phyloP scores from a whole-genome alignment of 1,139 yeast genomes.

The Taphrina deformans region DNA sequence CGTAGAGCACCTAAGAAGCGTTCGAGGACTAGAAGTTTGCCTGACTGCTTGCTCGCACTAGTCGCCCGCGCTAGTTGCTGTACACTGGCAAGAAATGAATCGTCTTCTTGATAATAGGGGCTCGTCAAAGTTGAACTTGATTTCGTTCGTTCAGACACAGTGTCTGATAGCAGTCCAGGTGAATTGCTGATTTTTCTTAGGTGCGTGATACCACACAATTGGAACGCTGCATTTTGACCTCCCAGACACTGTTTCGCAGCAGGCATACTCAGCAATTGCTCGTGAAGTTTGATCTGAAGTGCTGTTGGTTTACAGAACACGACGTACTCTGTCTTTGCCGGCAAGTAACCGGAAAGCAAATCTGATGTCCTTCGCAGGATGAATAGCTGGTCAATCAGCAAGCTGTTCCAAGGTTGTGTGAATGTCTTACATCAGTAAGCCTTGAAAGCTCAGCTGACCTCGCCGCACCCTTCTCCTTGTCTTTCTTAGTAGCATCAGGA shows the following conservation, averaged over 20 bases:
- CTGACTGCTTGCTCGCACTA: slow-evolving; percentile 38
- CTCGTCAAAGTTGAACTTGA: neutral
- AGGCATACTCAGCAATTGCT: slow-evolving; percentile 52
- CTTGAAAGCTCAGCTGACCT: slow-evolving; percentile 54
- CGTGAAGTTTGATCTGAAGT: slow-evolving; percentile 60
- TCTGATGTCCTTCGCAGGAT: slow-evolving; percentile 73
- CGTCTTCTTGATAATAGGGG: slow-evolving; percentile 1
- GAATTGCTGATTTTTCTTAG: slow-evolving; percentile 84
- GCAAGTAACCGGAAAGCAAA: slow-evolving; percentile 65
- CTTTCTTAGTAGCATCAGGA: slow-evolving; percentile 59
- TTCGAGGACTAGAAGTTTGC: slow-evolving; percentile 47
- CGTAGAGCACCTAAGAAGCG: slow-evolving; percentile 43
- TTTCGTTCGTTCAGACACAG: slow-evolving; percentile 35
- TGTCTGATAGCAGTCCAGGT: slow-evolving; percentile 61
- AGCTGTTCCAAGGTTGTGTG: neutral
- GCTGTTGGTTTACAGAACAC: slow-evolving; percentile 74
- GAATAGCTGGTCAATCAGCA: slow-evolving; percentile 63
- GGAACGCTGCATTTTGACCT: slow-evolving; percentile 47
- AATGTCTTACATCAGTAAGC: slow-evolving; percentile 45
- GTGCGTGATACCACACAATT: slow-evolving; percentile 68
- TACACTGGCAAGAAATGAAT: slow-evolving; percentile 5
- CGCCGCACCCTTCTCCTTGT: slow-evolving; percentile 59
- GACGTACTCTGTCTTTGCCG: slow-evolving; percentile 70
- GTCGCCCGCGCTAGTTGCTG: slow-evolving; percentile 11
- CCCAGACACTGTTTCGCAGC: slow-evolving; percentile 46